A percentile compares a stretch with the other conserved stretches of the same genome.
phyloP scores from a whole-genome alignment of 2,329 filamentous ascomycete species.

The Ambrosiella xylebori region DNA sequence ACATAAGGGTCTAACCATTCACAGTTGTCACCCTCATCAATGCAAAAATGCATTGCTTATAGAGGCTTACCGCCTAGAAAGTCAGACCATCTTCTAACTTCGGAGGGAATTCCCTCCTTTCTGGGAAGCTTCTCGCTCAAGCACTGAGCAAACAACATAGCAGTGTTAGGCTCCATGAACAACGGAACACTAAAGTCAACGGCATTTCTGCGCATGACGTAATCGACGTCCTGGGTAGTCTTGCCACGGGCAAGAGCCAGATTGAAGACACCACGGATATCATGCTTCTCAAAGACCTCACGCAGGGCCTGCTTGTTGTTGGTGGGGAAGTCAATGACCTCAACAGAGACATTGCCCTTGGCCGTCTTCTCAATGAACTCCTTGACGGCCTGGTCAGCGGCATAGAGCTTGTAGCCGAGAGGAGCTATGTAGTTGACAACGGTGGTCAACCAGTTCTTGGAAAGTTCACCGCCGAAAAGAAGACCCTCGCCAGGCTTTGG shows the following conservation, averaged over 20 bases:
- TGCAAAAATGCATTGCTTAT: slow-evolving; percentile 28
- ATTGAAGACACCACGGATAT: slow-evolving; percentile 93
- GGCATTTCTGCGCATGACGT: slow-evolving; percentile 87
- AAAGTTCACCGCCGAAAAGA: slow-evolving; percentile 73
- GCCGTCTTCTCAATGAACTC: slow-evolving; percentile 55
- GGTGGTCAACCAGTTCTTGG: slow-evolving; percentile 51
- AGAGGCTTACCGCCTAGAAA: slow-evolving; percentile 78
- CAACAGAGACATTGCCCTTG: slow-evolving; percentile 52
- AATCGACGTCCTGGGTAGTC: slow-evolving; percentile 80
- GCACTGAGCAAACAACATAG: slow-evolving; percentile 86
- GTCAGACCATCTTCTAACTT: slow-evolving; percentile 88
- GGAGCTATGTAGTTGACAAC: slow-evolving; percentile 78
- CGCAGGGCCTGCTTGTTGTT: slow-evolving; percentile 88
- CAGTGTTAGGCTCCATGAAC: slow-evolving; percentile 98
- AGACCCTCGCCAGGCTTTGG: slow-evolving; percentile 90
- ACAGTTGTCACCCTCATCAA: background rate
- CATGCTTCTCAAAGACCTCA: slow-evolving; percentile 91
- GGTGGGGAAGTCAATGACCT: slow-evolving; percentile 93
- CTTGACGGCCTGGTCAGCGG: slow-evolving; percentile 69
- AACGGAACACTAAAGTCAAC: slow-evolving; percentile 96
- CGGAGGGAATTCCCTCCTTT: slow-evolving; percentile 69
- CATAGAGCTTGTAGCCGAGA: slow-evolving; percentile 87
- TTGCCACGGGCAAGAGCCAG: slow-evolving; percentile 68
- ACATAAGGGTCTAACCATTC: background rate
- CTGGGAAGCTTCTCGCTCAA: slow-evolving; percentile 93